Evolutionary conservation across 1,284 basidiomycete genomes (phyloP), one percentile per base, ranked within the genome.

Genomic region (Pseudozyma thailandica): DNA sequence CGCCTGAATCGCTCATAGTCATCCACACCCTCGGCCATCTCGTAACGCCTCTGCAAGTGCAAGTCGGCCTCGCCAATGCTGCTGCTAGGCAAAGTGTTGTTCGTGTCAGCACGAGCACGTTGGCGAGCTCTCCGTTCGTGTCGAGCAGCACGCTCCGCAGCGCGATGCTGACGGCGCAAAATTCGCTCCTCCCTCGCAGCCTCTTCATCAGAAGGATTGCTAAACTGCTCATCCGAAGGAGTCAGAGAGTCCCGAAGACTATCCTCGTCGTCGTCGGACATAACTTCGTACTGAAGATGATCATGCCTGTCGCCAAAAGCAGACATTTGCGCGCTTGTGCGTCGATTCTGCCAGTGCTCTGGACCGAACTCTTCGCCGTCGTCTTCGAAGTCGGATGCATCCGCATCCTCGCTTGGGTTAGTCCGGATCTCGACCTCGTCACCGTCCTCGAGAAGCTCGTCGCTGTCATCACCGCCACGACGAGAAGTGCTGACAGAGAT

Each of bases 141-240:
- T 10, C 56, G 54, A 27, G 56, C 56, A 16, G 55, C 59, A 1
- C 63, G 59, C 20, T 51, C 45, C 9, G 68, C 65, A 2, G 72
- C 69, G 23, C 68, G 63, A 27, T 48, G 56, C 47, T 69, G 61
- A 21, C 73, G 49, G 10, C 73, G 61, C 30, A 74, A 23, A 25
- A 55, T 57, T 4, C 74, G 51, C 46, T 61, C 66, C 30, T 73
- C 50, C 10, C 71, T 58, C 12, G 77, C 77, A 1, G 65, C 72
- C 39, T 78, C 78, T 41, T 78, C 75, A 31, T 79, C 77, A 1
- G 77, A 79, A 2, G 77, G 77, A 37, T 79, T 79, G 69, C 75
- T 77, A 60, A 56, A 79, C 31, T 69, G 62, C 48, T 72, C 75
- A 41, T 73, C 73, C 4, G 72, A 70, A 0, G 64, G 58, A 0